Evolutionary conservation across 306 rosid species (phyloP), one percentile per base, ranked within the genome.

Genomic region (Castanea mollissima): DNA sequence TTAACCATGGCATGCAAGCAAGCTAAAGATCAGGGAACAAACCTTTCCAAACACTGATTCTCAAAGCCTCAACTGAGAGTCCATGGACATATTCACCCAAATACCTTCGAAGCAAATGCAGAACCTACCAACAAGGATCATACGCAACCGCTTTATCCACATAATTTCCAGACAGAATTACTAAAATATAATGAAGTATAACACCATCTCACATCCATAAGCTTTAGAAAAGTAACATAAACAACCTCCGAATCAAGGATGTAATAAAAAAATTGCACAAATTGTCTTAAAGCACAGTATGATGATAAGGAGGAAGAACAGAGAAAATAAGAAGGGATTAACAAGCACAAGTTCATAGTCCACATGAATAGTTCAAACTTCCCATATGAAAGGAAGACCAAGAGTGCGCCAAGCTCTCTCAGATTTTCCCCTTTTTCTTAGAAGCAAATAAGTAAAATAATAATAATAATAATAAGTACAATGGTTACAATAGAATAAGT

Each of bases 11-110:
- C 73, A 81, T 52, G 73, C 38, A 75, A 79, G 31, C 65, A 29
- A 71, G 78, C 70, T 54, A 69, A 80, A 71, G 57, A 57, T 82
- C 71, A 80, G 73, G 74, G 79, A 38, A 83, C 89, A 79, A 80
- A 95, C 99, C 99, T 86, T 95, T 89, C 99, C 98, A 95, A 76
- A 95, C 99, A 76, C 99, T 95, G 56, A 95, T 95, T 84, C 98
- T 88, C 84, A 95, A 82, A 55, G 99, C 97, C 86, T 95, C 98
- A 49, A 83, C 55, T 29, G 99, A 95, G 86, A 95, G 98, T 74
- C 98, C 99, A 63, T 95, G 97, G 32, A 95, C 98, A 88, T 95
- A 95, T 87, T 95, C 99, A 21, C 99, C 99, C 90, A 95, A 82
- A 85, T 93, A 93, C 79, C 83, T 91, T 58, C 94, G 89, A 74